Evolutionary conservation across 306 rosid species (phyloP).

Genomic region (Fagus crenata): DNA sequence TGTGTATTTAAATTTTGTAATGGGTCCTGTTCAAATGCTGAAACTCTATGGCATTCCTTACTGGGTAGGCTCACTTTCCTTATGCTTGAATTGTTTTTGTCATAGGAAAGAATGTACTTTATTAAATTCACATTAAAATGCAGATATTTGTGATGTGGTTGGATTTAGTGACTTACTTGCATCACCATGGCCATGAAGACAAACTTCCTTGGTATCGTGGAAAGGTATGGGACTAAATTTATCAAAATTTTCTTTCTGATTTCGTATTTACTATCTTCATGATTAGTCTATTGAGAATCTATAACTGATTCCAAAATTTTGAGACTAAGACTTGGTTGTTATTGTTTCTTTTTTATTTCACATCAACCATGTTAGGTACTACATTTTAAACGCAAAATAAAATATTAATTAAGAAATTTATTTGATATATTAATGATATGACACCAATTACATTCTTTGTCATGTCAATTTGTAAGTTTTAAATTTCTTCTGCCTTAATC

Average conservation of each 20-base stretch:
- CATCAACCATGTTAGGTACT: too few species aligned
- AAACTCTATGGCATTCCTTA: conserved; percentile 91
- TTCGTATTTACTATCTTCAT: background rate
- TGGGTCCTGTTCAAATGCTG: conserved; percentile 85
- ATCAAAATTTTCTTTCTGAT: background rate
- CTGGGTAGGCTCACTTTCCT: conserved; percentile 47
- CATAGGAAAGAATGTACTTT: background rate
- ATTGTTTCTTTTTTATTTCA: background rate
- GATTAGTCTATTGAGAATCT: background rate
- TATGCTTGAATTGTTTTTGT: background rate
- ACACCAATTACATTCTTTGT: background rate
- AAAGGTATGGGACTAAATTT: conserved; percentile 47
- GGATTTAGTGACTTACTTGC: conserved; percentile 91
- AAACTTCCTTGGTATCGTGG: conserved; percentile 99
- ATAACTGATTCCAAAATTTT: too few species aligned
- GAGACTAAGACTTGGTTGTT: background rate
- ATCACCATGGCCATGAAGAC: conserved; percentile 93
- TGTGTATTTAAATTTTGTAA: conserved; percentile 55
- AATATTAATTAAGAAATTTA: too few species aligned
- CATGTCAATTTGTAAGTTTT: background rate
- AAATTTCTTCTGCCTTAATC: conserved; percentile 15
- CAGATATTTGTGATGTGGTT: conserved; percentile 89
- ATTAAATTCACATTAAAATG: background rate
- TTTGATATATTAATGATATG: background rate
- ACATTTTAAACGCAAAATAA: too few species aligned